Percentiles rank a stretch among this genome's conserved stretches.
Conservation (phyloP, 2,329 filamentous ascomycete genomes). For the Teratosphaeria pseudoeucalypti region DNA sequence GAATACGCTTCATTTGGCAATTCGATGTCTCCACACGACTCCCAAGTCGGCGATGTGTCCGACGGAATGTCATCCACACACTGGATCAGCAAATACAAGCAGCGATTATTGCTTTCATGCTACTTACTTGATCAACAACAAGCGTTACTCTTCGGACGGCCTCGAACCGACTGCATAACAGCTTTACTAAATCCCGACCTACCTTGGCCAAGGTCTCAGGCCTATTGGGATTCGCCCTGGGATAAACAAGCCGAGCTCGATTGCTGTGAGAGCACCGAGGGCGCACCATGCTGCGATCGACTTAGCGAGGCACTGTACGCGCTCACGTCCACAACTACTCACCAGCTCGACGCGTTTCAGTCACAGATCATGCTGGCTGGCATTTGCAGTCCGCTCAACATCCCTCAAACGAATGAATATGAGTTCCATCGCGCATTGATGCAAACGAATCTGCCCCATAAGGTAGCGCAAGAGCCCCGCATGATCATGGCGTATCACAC, state of each 20-base stretch:
- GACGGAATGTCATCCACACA: background rate
- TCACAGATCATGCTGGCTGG: slow-evolving; percentile 28
- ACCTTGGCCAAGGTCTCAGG: slow-evolving; percentile 26
- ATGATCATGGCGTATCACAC: slow-evolving; percentile 21
- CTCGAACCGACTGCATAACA: slow-evolving; percentile 4
- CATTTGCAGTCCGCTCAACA: slow-evolving; percentile 6
- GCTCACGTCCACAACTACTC: background rate
- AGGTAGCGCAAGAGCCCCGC: slow-evolving; percentile 10
- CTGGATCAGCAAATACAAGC: slow-evolving; percentile 6
- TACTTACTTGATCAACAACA: slow-evolving; percentile 34
- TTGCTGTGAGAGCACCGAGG: background rate
- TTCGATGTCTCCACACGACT: background rate
- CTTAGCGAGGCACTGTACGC: slow-evolving; percentile 9
- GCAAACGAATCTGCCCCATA: slow-evolving; percentile 6
- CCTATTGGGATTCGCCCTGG: slow-evolving; percentile 27
- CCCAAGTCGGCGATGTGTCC: background rate
- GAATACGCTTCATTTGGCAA: background rate
- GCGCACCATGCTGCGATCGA: slow-evolving; percentile 1
- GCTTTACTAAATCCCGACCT: slow-evolving; percentile 20
- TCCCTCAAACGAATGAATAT: background rate
- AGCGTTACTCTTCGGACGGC: slow-evolving; percentile 17
- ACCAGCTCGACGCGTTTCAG: slow-evolving; percentile 22
- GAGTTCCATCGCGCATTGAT: slow-evolving; percentile 3
- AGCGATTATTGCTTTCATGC: slow-evolving; percentile 31
- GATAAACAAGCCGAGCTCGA: background rate